Base-by-base conservation (phyloP, 495 filamentous ascomycete species). In the Aspergillus nidulans region DNA sequence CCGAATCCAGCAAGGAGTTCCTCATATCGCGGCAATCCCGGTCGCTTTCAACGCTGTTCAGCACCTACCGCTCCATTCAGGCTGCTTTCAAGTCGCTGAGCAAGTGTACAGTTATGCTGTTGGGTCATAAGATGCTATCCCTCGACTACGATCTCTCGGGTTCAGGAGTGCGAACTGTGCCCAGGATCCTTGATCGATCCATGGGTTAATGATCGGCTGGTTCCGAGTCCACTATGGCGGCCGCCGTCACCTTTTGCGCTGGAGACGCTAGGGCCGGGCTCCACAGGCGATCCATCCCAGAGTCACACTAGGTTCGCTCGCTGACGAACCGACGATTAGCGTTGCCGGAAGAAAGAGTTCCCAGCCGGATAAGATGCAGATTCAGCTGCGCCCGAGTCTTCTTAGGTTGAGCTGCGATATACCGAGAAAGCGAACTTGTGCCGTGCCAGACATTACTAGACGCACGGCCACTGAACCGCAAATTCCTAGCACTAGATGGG, bases 161-260 rank as follows among this genome's bases (percentile, higher is more conserved):
- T 8, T 3, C 36, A 2, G 19, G 12, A 45, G n/a, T 23, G 26
- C 18, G 48, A 41, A 40, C 25, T 16, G 21, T 24, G 30, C 30
- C 30, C 30, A 21, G 9, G 48, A n/a, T n/a, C n/a, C n/a, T n/a
- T n/a, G n/a, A 36, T 36, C 16, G 49, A 53, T 53, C 51, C 42
- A 40, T 48, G 43, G 38, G 53, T 44, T 49, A 56, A 56, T 56
- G 53, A 56, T 56, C 53, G 45, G 53, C 53, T 49, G 38, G 24
- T 49, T 32, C 52, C 43, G 43, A 55, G 53, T 43, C 38, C 45
- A 49, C 42, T n/a, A 19, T 20, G 23, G 8, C 10, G 8, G 30
- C 30, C 10, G 30, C 30, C 30, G 30, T 34, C 30, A 34, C 30
- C n/a, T 7, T 34, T 25, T 28, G 26, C 26, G 36, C 18, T 10